These are phyloP conservation scores for Ophiostoma ips DNA, from an alignment of 2,329 filamentous ascomycete genomes.

Conservation along the genomic window DNA sequence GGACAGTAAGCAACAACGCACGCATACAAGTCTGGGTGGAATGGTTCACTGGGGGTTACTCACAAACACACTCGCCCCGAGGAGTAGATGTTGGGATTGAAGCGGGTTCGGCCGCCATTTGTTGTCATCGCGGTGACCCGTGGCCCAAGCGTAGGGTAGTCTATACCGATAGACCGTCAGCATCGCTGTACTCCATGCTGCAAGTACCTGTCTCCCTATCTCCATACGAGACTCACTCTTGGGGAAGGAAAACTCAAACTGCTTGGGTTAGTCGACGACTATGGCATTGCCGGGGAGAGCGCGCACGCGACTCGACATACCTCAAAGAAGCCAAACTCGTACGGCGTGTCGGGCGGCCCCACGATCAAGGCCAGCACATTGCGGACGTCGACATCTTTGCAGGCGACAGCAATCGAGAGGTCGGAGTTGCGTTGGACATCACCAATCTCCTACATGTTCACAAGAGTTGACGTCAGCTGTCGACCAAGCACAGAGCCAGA, in stretches of 20 bases:
- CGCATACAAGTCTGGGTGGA: no score
- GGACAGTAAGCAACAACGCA: background rate
- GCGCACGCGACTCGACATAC: constrained; percentile 33
- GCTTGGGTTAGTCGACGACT: background rate
- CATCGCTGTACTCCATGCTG: background rate
- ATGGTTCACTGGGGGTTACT: constrained; percentile 22
- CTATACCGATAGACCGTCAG: constrained; percentile 27
- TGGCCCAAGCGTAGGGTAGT: constrained; percentile 64
- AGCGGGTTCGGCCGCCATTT: constrained; percentile 74
- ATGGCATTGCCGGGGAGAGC: background rate
- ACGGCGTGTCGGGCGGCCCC: constrained; percentile 85
- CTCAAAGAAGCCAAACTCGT: constrained; percentile 96
- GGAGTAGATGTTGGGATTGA: constrained; percentile 95
- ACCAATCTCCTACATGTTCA: constrained; percentile 53
- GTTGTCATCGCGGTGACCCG: constrained; percentile 61
- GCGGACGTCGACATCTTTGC: constrained; percentile 75
- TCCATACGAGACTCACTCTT: no score
- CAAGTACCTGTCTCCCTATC: no score
- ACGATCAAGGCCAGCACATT: constrained; percentile 79
- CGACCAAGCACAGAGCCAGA: no score
- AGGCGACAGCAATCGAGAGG: constrained; percentile 77
- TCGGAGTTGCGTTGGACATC: constrained; percentile 75
- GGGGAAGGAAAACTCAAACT: constrained; percentile 68
- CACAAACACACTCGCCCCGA: constrained; percentile 84
- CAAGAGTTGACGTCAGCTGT: no score